Evolutionary conservation across 2,329 filamentous ascomycete genomes (phyloP).

Genomic region (Pseudopyricularia cyperi): DNA sequence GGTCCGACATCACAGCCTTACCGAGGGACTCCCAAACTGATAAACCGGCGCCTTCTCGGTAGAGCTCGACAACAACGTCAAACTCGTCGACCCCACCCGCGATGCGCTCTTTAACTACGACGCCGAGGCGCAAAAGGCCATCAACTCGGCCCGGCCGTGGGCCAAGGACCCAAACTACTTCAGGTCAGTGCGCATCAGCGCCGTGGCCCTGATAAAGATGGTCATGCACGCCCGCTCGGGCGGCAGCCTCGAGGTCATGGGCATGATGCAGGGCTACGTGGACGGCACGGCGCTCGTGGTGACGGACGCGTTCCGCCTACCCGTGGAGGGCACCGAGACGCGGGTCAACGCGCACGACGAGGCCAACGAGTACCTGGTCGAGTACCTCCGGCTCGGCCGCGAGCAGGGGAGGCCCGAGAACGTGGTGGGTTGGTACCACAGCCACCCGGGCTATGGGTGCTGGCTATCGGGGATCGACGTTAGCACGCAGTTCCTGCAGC

Average conservation of each 20-base stretch:
- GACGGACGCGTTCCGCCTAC: conserved; percentile 84
- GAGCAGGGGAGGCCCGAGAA: conserved; percentile 75
- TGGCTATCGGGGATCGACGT: conserved; percentile 98
- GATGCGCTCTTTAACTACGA: conserved; percentile 89
- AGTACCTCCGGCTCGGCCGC: conserved; percentile 65
- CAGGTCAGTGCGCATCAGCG: conserved; percentile 84
- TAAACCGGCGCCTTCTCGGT: background rate
- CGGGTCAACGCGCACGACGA: conserved; percentile 92
- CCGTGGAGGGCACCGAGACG: conserved; percentile 97
- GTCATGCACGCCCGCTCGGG: conserved; percentile 97
- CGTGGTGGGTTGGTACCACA: conserved; percentile 96
- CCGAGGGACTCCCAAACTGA: background rate
- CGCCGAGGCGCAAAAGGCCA: conserved; percentile 50
- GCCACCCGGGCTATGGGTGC: conserved; percentile 93
- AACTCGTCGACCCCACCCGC: conserved; percentile 71
- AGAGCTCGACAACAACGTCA: conserved; percentile 83
- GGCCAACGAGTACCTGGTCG: conserved; percentile 92
- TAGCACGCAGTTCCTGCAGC: conserved; percentile 72
- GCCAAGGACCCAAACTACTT: conserved; percentile 70
- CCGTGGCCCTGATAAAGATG: conserved; percentile 94
- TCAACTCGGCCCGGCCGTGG: conserved; percentile 61
- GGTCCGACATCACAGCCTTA: background rate
- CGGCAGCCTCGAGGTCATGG: conserved; percentile 89
- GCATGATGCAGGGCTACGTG: conserved; percentile 92
- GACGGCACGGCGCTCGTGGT: conserved; percentile 76